Percentiles rank a stretch among this genome's conserved stretches.
Evolutionary conservation across 1,139 yeast genomes (phyloP).

Genomic region (Debaryomyces udenii): DNA sequence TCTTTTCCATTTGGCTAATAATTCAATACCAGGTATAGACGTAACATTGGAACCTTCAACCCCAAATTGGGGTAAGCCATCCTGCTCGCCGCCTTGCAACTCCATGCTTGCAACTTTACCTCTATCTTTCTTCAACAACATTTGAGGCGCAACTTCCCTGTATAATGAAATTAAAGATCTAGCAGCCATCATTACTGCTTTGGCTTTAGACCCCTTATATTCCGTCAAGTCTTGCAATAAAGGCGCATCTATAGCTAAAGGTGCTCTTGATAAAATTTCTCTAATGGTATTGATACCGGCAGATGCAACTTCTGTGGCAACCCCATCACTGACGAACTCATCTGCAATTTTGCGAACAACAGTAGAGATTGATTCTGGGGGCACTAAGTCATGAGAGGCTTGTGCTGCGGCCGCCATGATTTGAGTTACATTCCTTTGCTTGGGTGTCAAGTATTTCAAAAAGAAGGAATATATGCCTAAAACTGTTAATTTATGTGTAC

Average conservation of each 20-base stretch:
- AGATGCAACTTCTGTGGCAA: conserved; percentile 95
- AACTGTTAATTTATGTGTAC: conserved; percentile 90
- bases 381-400: conserved; percentile 93
- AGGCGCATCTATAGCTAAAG: conserved; percentile 86
- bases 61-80: conserved; percentile 70
- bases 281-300: conserved; percentile 96
- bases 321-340: conserved; percentile 98
- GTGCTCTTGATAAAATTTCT: conserved; percentile 90
- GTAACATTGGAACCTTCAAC: conserved; percentile 59
- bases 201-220: conserved; percentile 90
- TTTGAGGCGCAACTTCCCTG: conserved; percentile 95
- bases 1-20: conserved; percentile 84
- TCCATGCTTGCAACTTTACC: conserved; percentile 91
- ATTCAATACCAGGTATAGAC: conserved; percentile 87
- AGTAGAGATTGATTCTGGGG: conserved; percentile 84
- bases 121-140: conserved; percentile 86
- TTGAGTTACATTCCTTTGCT: conserved; percentile 91
- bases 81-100: conserved; percentile 55
- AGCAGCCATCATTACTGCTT: conserved; percentile 94
- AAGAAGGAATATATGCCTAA: conserved; percentile 88
- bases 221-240: conserved; percentile 86
- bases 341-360: conserved; percentile 91
- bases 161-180: conserved; percentile 82
- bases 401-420: conserved; percentile 97
- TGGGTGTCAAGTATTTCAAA: conserved; percentile 88